A percentile compares a stretch with the other conserved stretches of the same genome.
Evolutionary conservation across 768 basidiomycete genomes (phyloP).

Genomic region (Gymnopilus dilepis): DNA sequence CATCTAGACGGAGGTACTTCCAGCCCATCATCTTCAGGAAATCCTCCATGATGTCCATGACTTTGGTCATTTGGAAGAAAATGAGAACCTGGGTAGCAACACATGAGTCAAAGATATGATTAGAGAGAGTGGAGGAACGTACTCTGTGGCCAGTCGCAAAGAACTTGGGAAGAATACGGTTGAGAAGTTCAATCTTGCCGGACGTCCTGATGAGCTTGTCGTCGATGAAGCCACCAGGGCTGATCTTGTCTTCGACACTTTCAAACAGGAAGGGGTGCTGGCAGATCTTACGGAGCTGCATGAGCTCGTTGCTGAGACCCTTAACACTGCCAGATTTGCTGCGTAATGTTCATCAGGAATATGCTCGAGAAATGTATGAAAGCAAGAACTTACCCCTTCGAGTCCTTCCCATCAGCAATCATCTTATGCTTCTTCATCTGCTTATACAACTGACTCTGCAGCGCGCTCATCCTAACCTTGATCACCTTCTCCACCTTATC

Average conservation of each 20-base stretch:
- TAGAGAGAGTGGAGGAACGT: conserved; percentile 25
- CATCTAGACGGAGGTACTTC: conserved; percentile 93
- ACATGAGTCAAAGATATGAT: background rate
- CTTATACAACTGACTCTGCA: conserved; percentile 93
- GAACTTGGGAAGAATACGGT: conserved; percentile 92
- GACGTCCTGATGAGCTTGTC: conserved; percentile 85
- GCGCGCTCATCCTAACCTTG: conserved; percentile 91
- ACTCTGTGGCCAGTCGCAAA: conserved; percentile 92
- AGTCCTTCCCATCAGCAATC: conserved; percentile 83
- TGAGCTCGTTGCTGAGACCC: conserved; percentile 91
- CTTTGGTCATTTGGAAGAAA: conserved; percentile 99
- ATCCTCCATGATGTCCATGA: conserved; percentile 99
- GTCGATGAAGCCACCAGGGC: conserved; percentile 80
- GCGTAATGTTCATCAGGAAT: conserved; percentile 17
- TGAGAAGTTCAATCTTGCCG: conserved; percentile 93
- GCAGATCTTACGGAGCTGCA: conserved; percentile 98
- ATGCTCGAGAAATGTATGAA: background rate
- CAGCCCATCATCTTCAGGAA: conserved; percentile 87
- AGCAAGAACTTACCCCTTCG: conserved; percentile 64
- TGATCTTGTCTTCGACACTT: conserved; percentile 93
- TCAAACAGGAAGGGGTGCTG: conserved; percentile 98
- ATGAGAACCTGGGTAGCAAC: conserved; percentile 77
- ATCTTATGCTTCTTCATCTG: conserved; percentile 99
- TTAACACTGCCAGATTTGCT: conserved; percentile 83
- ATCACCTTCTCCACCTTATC: conserved; percentile 99